Evolutionary conservation across 805 yeast genomes (phyloP), one percentile per base, ranked within the genome.

Genomic region (Grigorovia humatica): DNA sequence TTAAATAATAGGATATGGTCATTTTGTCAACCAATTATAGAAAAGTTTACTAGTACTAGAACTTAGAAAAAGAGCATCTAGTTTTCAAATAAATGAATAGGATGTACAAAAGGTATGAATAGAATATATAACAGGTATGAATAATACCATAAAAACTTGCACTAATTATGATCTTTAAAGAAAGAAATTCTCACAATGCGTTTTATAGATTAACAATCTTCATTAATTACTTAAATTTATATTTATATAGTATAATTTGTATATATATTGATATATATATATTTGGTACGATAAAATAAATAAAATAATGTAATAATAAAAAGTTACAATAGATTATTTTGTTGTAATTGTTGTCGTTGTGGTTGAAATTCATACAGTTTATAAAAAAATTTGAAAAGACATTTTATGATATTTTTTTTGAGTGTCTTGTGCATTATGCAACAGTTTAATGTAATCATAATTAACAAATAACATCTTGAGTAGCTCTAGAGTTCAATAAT

Each of bases 401-500:
- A 4, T 11, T 12, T 13, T 9, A 15, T 41, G 3, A n/a, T n/a
- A n/a, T n/a, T 41, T 12, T n/a, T 41, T 3, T 23, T 23, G 6
- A 23, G 27, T 23, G 27, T 23, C 6, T 23, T 23, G 27, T 23
- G 27, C 27, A 23, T 23, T 3, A 23, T 23, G 3, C 27, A 23
- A 23, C 6, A 23, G 6, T 23, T 23, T 38, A 32, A 13, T 38
- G 2, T 38, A 6, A 44, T 29, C 9, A 8, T 19, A 54, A 52
- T 76, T 81, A 85, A 78, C 96, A 88, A 64, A 75, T 69, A 59
- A 88, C 96, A 69, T 85, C 96, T 74, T 86, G 95, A 59, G 87
- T 83, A 63, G 98, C 98, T 79, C 96, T 86, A 58, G 99, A 90
- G 86, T 93, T 93, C 76, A 93, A 82, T 71, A 93, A 80, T 70